Evolutionary conservation across 306 rosid species (phyloP), one percentile per base, ranked within the genome.

Genomic region (Prunus davidiana): DNA sequence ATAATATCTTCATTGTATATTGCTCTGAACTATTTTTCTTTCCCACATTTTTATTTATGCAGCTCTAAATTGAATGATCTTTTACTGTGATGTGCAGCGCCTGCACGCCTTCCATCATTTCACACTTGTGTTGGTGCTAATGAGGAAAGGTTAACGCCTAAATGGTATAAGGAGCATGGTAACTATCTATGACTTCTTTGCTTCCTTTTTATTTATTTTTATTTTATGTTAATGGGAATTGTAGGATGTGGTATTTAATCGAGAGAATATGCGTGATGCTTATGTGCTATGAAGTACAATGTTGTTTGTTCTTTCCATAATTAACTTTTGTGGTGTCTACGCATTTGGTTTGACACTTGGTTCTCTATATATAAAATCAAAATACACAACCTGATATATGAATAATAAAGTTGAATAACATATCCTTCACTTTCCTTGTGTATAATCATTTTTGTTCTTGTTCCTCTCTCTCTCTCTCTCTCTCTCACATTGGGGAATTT

Each of bases 161-260:
- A 92, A 82, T 92, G 99, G 99, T 95, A 95, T 71, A 90, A 81
- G 79, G 99, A 95, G 78, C 86, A 95, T 73, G 97, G 99, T 90
- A 92, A 90, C 82, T 78, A 81, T 85, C 64, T 43, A 50, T 78
- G 64, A 73, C 52, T 7, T 82, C 55, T 54, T 6, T 41, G 11
- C 46, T 70, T 64, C 14, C 64, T 43, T 20, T 24, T 30, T 30
- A 28, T 28, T 28, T 28, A 24, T 28, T 32, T 32, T 4, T 32
- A 52, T 22, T 52, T 11, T 16, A 12, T 38, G 43, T 9, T 66
- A 25, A 20, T 34, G 34, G 18, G 47, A 60, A 61, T 66, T 77
- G 4, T 34, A 58, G 52, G 19, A 56, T 50, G 32, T 55, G 74
- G 67, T 47, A 52, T 65, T 51, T 19, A 14, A n/a, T 58, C 46